phyloP scores from a whole-genome alignment of 2,329 filamentous ascomycete species.

The Juglanconis juglandina region DNA sequence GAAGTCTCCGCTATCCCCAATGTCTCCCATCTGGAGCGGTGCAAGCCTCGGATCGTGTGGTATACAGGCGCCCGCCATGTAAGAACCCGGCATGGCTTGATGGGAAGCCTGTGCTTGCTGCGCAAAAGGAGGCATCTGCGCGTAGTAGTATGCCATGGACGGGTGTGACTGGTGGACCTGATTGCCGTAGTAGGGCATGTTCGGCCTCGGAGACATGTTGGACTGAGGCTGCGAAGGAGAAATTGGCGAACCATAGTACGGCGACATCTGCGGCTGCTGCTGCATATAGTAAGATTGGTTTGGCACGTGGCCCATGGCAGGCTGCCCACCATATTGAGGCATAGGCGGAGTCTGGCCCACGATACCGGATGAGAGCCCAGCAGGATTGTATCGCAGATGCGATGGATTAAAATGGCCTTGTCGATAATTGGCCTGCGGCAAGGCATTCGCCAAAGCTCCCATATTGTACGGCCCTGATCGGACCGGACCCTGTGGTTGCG shows the following conservation, averaged over 20 bases:
- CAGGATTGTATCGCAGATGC: conserved; percentile 30
- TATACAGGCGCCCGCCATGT: conserved; percentile 25
- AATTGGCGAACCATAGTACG: conserved; percentile 41
- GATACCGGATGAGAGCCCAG: conserved; percentile 33
- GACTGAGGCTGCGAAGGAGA: conserved; percentile 34
- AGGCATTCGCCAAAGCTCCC: conserved; percentile 39
- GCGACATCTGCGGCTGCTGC: conserved; percentile 40
- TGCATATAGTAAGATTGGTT: conserved; percentile 46
- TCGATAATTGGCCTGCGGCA: conserved; percentile 41
- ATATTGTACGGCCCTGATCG: conserved; percentile 44
- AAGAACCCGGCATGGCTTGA: conserved; percentile 34
- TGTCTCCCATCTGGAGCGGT: conserved; percentile 18
- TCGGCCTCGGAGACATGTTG: conserved; percentile 34
- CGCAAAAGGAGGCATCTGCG: conserved; percentile 35
- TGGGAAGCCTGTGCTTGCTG: conserved; percentile 30
- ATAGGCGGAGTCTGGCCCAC: conserved; percentile 35
- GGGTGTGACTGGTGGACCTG: conserved; percentile 35
- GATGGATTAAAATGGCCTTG: conserved; percentile 34
- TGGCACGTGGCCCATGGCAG: conserved; percentile 34
- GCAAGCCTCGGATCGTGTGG: conserved; percentile 25
- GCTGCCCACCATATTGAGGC: conserved; percentile 36
- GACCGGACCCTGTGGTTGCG: conserved; percentile 28
- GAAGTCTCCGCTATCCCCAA: conserved; percentile 3
- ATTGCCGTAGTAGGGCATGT: conserved; percentile 42
- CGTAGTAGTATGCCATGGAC: conserved; percentile 42